Evolutionary conservation across 2,329 filamentous ascomycete species (phyloP).

Genomic region (Trichophyton verrucosum): DNA sequence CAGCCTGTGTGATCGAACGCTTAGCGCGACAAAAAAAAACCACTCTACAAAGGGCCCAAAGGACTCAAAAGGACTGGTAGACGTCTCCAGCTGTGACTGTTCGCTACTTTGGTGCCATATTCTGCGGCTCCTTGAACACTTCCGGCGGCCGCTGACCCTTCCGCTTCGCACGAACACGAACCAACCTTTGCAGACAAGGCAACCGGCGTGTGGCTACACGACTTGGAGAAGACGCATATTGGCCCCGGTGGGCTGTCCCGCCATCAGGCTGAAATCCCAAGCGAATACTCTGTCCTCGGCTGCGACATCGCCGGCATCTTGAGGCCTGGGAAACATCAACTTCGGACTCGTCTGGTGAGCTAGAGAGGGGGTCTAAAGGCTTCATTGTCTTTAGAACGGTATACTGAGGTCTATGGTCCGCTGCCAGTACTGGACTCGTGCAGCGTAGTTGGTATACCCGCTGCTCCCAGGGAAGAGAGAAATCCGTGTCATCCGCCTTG

Average conservation of each 20-base stretch:
- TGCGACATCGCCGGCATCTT: not conserved
- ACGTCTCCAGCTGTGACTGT: not conserved
- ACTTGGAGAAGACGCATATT: not conserved
- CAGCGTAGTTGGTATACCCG: not conserved
- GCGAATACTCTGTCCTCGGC: not conserved
- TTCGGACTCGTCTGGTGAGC: not conserved
- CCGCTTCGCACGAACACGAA: not conserved
- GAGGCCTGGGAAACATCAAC: not conserved
- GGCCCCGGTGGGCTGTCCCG: conserved; percentile 1
- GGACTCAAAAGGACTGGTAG: not conserved
- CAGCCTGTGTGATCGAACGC: not conserved
- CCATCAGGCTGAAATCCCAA: not conserved
- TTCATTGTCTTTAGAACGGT: not conserved
- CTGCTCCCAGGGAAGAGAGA: not conserved
- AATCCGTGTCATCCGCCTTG: not conserved
- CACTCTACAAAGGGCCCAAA: not conserved
- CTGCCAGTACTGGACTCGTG: not conserved
- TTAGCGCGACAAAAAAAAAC: not conserved
- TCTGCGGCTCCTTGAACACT: not conserved
- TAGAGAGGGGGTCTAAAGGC: not conserved
- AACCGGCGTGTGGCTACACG: not conserved
- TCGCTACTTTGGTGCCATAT: not conserved
- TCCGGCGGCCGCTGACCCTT: not conserved
- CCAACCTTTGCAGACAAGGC: not conserved
- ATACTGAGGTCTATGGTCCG: not conserved